Base-by-base conservation (phyloP, 2,329 filamentous ascomycete genomes). In the Sporothrix curviconia region DNA sequence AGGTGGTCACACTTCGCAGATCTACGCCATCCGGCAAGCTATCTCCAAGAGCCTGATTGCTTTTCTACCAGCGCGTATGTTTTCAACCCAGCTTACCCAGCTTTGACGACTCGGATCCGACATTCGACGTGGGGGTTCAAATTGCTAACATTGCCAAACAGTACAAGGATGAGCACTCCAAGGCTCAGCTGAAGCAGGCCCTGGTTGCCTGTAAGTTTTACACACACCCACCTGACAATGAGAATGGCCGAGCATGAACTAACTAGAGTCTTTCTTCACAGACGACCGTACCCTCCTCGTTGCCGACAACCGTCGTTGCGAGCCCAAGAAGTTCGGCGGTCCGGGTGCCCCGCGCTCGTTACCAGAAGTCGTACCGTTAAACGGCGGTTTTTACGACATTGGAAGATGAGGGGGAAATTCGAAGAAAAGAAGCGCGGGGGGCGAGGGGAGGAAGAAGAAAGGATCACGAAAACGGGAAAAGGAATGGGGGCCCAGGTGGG, bases 321-420 rank as follows among this genome's bases (percentile, higher is more conserved):
- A 99, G 85, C 92, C 92, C 80, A 97, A 96, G 92, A 96, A 96
- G 84, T 90, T 90, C 74, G 86, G 85, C 76, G 89, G 89, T 90
- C 87, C 85, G 70, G 92, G 92, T 85, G 92, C 92, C 74, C n/a
- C 87, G 92, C 75, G 83, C 92, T 73, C 88, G 92, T 75, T 97
- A 90, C 91, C 92, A 97, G 84, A 96, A 96, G 83, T 96, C 91
- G 68, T 96, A 96, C 88, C 90, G 91, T 92, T 96, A 92, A 90
- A 56, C 59, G 28, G 19, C 24, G n/a, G n/a, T n/a, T n/a, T n/a
- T n/a, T n/a, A n/a, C n/a, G n/a, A n/a, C n/a, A n/a, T n/a, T n/a
- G n/a, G n/a, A n/a, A n/a, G n/a, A n/a, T n/a, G n/a, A n/a, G n/a
- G n/a, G n/a, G n/a, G n/a, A n/a, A n/a, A n/a, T n/a, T n/a, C n/a